These are phyloP conservation scores for Melocanna baccifera DNA, from an alignment of 176 grass and related monocot species.

Conservation along the genomic window DNA sequence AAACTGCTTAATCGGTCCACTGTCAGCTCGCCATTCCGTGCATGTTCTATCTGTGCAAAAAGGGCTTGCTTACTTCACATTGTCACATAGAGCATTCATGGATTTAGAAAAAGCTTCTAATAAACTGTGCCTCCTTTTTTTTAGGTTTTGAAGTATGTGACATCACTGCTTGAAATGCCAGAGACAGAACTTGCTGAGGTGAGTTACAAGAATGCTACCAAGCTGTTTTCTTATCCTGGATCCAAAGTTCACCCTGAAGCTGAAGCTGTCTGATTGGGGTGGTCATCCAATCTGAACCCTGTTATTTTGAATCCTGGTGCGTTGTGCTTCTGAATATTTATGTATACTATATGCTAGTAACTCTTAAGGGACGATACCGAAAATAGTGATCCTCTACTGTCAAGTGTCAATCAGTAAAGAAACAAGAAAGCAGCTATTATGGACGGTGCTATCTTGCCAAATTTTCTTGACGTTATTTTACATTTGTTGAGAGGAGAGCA, in stretches of 20 bases:
- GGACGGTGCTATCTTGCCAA: background rate
- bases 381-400: background rate
- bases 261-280: conserved; percentile 18
- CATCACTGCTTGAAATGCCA: conserved; percentile 73
- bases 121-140: background rate
- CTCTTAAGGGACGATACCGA: background rate
- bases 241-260: conserved; percentile 57
- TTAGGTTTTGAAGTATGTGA: conserved; percentile 67
- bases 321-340: background rate
- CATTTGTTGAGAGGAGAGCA: background rate
- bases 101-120: background rate
- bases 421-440: background rate
- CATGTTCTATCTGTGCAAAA: background rate
- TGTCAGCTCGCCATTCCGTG: background rate
- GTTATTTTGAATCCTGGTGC: conserved; percentile 11
- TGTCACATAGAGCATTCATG: background rate
- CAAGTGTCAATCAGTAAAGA: background rate
- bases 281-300: background rate
- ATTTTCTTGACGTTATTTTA: background rate
- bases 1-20: background rate
- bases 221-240: conserved; percentile 80
- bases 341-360: background rate
- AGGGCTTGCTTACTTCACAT: background rate
- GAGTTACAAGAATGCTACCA: conserved; percentile 70
- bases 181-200: conserved; percentile 61